phyloP scores from a whole-genome alignment of 208 protist species.

The Acanthamoeba healyi region DNA sequence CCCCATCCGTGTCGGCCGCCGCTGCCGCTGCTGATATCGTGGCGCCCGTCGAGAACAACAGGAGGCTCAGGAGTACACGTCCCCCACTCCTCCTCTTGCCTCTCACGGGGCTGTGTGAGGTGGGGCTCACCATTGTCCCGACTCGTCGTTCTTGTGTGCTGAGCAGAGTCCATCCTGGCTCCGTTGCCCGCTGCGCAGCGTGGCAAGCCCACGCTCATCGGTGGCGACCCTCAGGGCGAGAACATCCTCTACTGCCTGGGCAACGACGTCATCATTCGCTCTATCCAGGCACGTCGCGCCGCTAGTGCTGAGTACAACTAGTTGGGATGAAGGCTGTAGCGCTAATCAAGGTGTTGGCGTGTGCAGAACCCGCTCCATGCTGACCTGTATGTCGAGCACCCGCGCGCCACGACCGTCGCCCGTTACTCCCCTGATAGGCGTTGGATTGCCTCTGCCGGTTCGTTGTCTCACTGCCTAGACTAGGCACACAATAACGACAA shows the following conservation, averaged over 20 bases:
- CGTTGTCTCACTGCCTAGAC: not conserved
- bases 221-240: constrained; percentile 85
- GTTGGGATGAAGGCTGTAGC: too few relatives aligned
- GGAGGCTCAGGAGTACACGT: constrained; percentile 44
- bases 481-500: not conserved
- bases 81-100: not conserved
- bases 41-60: constrained; percentile 31
- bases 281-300: constrained; percentile 82
- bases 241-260: constrained; percentile 88
- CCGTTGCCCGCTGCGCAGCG: constrained; percentile 84
- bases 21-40: constrained; percentile 27
- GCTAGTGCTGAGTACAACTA: too few relatives aligned
- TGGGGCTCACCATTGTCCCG: too few relatives aligned
- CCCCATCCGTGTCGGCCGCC: not conserved
- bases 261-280: constrained; percentile 87
- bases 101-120: too few relatives aligned
- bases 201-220: constrained; percentile 84
- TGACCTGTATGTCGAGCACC: constrained; percentile 90
- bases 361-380: constrained; percentile 78
- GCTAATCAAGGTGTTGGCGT: not conserved
- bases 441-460: constrained; percentile 90
- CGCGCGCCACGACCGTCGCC: constrained; percentile 83
- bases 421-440: constrained; percentile 86
- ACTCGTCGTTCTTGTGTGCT: not conserved
- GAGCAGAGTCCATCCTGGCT: constrained; percentile 84